These are phyloP conservation scores for Lentinula edodes DNA, from an alignment of 768 basidiomycete genomes.

Conservation along the genomic window DNA sequence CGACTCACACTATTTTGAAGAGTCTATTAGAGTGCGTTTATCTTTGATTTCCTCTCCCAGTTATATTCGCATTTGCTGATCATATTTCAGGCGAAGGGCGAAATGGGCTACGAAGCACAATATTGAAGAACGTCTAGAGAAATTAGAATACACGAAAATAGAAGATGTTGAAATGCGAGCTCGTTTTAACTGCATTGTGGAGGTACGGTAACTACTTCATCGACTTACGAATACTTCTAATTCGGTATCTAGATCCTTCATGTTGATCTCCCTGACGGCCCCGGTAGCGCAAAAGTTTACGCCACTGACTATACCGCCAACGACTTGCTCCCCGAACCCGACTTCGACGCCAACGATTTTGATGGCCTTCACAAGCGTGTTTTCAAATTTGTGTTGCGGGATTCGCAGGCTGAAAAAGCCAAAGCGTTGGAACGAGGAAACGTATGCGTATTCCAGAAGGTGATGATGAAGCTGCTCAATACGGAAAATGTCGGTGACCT, in stretches of 20 bases:
- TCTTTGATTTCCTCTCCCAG: background rate
- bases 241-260: background rate
- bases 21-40: slow-evolving; percentile 46
- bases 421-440: slow-evolving; percentile 32
- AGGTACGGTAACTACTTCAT: slow-evolving; percentile 32
- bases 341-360: slow-evolving; percentile 31
- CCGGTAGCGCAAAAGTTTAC: slow-evolving; percentile 28
- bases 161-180: slow-evolving; percentile 35
- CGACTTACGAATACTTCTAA: background rate
- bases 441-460: slow-evolving; percentile 42
- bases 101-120: slow-evolving; percentile 30
- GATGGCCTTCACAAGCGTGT: slow-evolving; percentile 43
- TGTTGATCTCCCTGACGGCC: background rate
- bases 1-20: slow-evolving; percentile 25
- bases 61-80: slow-evolving; percentile 6
- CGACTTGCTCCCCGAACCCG: slow-evolving; percentile 28
- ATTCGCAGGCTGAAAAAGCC: slow-evolving; percentile 37
- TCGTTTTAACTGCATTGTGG: slow-evolving; percentile 53
- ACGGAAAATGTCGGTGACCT: slow-evolving; percentile 32
- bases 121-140: slow-evolving; percentile 17
- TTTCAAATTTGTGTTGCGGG: slow-evolving; percentile 46
- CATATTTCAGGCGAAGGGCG: slow-evolving; percentile 40
- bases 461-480: slow-evolving; percentile 38
- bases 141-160: slow-evolving; percentile 42
- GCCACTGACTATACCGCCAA: slow-evolving; percentile 65